A percentile compares a stretch with the other conserved stretches of the same genome.
Evolutionary conservation across 345 rosid genomes (phyloP).

Genomic region (Citrus cavaleriei): DNA sequence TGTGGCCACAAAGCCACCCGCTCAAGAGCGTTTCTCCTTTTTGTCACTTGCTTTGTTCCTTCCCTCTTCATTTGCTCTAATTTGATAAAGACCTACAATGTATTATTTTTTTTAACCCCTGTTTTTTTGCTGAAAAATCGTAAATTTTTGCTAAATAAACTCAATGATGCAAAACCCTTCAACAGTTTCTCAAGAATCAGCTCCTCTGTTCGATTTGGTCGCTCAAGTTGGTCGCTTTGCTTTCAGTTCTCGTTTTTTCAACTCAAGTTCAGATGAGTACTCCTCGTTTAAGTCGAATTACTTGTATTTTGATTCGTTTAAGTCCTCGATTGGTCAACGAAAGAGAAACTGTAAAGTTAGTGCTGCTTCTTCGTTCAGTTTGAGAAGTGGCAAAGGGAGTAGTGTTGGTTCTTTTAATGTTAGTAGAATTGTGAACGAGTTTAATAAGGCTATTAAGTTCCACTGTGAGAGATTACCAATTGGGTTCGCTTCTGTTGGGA

Average conservation of each 20-base stretch:
- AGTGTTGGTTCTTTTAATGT: constrained; percentile 32
- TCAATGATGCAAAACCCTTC: constrained; percentile 63
- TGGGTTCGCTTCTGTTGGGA: constrained; percentile 68
- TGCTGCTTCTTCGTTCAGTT: constrained; percentile 44
- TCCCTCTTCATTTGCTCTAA: background rate
- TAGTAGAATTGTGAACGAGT: constrained; percentile 47
- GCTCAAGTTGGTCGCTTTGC: constrained; percentile 51
- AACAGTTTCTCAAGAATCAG: constrained; percentile 52
- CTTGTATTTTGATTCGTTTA: constrained; percentile 43
- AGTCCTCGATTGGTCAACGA: constrained; percentile 13
- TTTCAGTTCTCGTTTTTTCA: constrained; percentile 30
- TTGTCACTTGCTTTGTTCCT: background rate
- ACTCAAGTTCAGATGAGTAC: constrained; percentile 41
- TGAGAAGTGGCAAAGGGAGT: constrained; percentile 39
- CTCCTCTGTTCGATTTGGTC: constrained; percentile 45
- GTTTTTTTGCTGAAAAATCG: background rate
- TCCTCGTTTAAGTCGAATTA: constrained; percentile 46
- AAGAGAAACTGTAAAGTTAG: constrained; percentile 32
- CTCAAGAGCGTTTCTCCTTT: constrained; percentile 9
- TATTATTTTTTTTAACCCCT: background rate
- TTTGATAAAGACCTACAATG: constrained; percentile 24
- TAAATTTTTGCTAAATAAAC: background rate
- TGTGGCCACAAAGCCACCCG: constrained; percentile 22
- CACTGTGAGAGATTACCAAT: constrained; percentile 80
- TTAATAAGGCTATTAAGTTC: constrained; percentile 57